These are phyloP conservation scores for Pythium guiyangense DNA, from an alignment of 352 stramenopile species.

Conservation along the genomic window DNA sequence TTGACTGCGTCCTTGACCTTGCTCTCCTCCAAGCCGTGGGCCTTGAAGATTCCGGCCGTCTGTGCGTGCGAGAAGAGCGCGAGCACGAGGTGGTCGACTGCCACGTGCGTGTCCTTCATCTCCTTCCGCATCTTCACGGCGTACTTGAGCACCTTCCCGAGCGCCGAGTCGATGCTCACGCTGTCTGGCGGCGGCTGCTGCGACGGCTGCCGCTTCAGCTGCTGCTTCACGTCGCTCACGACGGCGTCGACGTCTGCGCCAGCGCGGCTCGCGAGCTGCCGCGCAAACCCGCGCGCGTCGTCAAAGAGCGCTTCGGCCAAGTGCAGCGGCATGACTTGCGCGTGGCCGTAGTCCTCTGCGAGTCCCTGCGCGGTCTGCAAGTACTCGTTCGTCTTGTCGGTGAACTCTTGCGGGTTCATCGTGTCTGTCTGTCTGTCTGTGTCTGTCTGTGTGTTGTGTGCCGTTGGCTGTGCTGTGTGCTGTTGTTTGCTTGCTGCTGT, in stretches of 20 bases:
- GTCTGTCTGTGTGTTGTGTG: constrained; percentile 8
- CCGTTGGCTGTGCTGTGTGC: too few species aligned
- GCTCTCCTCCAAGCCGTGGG: constrained; percentile 57
- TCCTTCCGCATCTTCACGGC: constrained; percentile 80
- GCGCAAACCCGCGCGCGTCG: constrained; percentile 54
- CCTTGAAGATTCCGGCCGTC: constrained; percentile 54
- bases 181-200: constrained; percentile 72
- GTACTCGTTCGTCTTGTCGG: constrained; percentile 74
- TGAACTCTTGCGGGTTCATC: constrained; percentile 78
- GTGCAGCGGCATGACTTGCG: constrained; percentile 74
- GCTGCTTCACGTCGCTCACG: constrained; percentile 30
- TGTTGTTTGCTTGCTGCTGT: too few species aligned
- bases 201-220: constrained; percentile 64
- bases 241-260: constrained; percentile 48
- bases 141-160: constrained; percentile 80
- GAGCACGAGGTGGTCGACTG: constrained; percentile 66
- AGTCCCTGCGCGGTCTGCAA: constrained; percentile 40
- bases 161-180: constrained; percentile 49
- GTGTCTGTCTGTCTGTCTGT: constrained; percentile 15
- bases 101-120: constrained; percentile 73
- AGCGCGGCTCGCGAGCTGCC: constrained; percentile 42
- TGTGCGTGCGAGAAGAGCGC: constrained; percentile 65
- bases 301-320: constrained; percentile 64
- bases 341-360: constrained; percentile 63
- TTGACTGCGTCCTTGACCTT: constrained; percentile 67